Base-by-base conservation (phyloP, 176 grass and related monocot species). In the Musa troglodytarum region DNA sequence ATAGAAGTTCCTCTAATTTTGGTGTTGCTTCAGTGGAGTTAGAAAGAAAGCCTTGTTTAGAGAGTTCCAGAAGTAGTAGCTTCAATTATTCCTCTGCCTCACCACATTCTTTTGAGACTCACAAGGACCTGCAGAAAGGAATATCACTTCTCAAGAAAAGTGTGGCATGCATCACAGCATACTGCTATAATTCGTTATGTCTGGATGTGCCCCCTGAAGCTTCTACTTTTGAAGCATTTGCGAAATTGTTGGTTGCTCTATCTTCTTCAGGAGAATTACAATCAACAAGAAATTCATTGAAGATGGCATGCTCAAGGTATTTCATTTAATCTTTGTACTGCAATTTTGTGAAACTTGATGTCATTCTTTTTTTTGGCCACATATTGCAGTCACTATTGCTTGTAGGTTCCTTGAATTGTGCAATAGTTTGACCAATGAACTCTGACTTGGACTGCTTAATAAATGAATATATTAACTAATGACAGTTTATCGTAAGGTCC, bases 161-260 rank as follows among this genome's bases (percentile, higher is more conserved):
- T 80, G 88, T 99, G 72, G 74, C 88, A 1, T 81, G 84, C 49
- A 87, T 94, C 74, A 99, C 90, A 28, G 70, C 81, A 22, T 94
- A 99, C 71, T 99, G 82, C 72, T 99, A 99, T 80, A 94, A 94
- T 77, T 89, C 86, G 11, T 86, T 99, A 78, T 84, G 88, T 73
- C 82, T 99, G 77, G 85, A 94, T 79, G 86, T 99, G 53, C 88
- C 95, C 77, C 76, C 84, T 23, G 84, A 92, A 82, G 86, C 88
- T 92, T 99, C 91, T 71, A 99, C 91, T 70, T 99, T 99, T 61
- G 95, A 94, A 57, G 84, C 95, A 61, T 87, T 99, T 86, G 76
- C 85, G 24, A 94, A 85, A 74, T 82, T 99, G 82, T 79, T 99
- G 70, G 84, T 81, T 53, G 85, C 80, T 82, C 64, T 99, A 76